Evolutionary conservation across 2,329 filamentous ascomycete species (phyloP).

Genomic region (Phoma sp.): DNA sequence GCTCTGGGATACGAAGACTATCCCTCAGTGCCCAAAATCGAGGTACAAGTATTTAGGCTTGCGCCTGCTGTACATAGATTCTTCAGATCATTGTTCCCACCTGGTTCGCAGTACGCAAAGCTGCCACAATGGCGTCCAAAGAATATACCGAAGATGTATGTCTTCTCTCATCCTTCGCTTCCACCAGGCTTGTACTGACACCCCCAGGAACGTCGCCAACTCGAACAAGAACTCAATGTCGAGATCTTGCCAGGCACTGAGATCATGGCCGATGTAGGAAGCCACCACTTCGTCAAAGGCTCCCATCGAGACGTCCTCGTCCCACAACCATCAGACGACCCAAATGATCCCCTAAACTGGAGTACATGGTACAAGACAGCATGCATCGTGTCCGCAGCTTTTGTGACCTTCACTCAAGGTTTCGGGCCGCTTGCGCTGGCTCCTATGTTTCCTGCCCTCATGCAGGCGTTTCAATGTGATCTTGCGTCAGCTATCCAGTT

Average conservation of each 20-base stretch:
- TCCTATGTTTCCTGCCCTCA: constrained; percentile 67
- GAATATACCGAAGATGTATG: constrained; percentile 13
- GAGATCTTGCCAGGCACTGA: constrained; percentile 66
- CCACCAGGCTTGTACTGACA: neutral
- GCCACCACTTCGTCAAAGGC: constrained; percentile 69
- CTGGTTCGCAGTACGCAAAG: neutral
- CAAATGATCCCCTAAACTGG: constrained; percentile 65
- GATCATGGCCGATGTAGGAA: constrained; percentile 67
- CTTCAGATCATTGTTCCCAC: neutral
- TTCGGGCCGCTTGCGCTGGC: constrained; percentile 63
- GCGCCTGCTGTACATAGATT: neutral
- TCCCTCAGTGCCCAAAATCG: neutral
- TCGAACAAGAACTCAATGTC: constrained; percentile 61
- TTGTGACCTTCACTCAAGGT: constrained; percentile 61
- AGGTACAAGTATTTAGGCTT: constrained; percentile 10
- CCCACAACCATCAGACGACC: constrained; percentile 61
- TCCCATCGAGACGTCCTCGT: constrained; percentile 57
- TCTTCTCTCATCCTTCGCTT: neutral
- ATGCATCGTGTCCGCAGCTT: constrained; percentile 56
- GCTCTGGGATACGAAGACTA: neutral
- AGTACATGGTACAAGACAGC: constrained; percentile 57
- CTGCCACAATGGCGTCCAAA: constrained; percentile 12
- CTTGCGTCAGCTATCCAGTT: constrained; percentile 64
- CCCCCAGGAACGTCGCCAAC: constrained; percentile 53
- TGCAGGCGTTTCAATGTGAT: constrained; percentile 62